phyloP scores from a whole-genome alignment of 441 rosid genomes.

The Francoa sonchifolia region DNA sequence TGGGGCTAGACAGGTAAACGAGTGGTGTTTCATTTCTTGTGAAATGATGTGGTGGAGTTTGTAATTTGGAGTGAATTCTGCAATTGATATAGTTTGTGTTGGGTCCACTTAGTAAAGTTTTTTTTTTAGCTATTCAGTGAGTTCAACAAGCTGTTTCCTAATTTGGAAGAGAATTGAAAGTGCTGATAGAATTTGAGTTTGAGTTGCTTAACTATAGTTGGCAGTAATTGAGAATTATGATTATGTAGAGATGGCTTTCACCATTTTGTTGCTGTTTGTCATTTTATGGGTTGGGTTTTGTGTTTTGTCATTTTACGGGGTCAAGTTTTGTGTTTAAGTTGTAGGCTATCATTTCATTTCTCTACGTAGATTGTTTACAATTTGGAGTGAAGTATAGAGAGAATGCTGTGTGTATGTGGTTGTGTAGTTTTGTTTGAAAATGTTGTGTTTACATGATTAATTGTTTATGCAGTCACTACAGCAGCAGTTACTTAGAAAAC shows the following conservation, averaged over 20 bases:
- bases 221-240: neutral
- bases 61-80: conserved; percentile 8
- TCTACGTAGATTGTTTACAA: neutral
- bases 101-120: neutral
- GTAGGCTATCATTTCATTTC: neutral
- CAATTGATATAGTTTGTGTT: conserved; percentile 17
- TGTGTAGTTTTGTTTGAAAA: neutral
- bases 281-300: neutral
- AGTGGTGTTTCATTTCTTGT: no score
- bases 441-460: conserved; percentile 1
- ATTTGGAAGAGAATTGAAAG: conserved; percentile 7
- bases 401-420: neutral
- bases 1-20: conserved; percentile 22
- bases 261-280: no score
- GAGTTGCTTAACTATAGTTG: conserved; percentile 4
- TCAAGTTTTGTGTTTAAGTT: neutral
- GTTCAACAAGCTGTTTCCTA: conserved; percentile 10
- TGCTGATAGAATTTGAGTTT: conserved; percentile 7
- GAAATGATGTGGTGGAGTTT: neutral
- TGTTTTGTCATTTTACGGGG: neutral
- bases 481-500: conserved; percentile 54
- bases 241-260: no score
- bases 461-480: conserved; percentile 40
- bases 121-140: conserved; percentile 2
- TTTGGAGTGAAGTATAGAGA: neutral